Evolutionary conservation across 1,139 yeast species (phyloP).

Genomic region (Tardiomyces depauwii): DNA sequence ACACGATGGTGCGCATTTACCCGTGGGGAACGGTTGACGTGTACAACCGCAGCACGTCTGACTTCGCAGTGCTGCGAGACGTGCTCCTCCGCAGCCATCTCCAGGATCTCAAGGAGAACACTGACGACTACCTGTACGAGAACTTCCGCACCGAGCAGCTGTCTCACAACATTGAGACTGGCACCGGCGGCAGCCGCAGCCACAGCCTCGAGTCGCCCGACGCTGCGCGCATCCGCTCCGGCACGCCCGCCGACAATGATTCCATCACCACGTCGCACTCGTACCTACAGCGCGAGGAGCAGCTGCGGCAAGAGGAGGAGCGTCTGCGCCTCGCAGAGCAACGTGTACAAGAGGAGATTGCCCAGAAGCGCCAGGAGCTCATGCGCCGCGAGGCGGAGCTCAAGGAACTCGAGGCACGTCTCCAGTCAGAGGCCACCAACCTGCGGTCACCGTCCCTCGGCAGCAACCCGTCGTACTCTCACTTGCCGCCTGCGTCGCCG

Average conservation of each 20-base stretch:
- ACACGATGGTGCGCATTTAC: conserved; percentile 55
- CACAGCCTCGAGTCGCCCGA: neutral
- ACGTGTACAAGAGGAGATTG: conserved; percentile 83
- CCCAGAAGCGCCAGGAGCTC: conserved; percentile 76
- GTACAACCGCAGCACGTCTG: conserved; percentile 72
- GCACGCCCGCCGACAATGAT: conserved; percentile 35
- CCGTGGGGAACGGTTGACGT: conserved; percentile 94
- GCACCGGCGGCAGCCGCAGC: neutral
- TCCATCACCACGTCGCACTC: conserved; percentile 2
- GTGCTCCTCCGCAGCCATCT: conserved; percentile 80
- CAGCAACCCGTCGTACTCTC: neutral
- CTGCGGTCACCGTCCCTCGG: neutral
- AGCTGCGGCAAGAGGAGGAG: conserved; percentile 31
- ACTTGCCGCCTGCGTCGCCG: neutral
- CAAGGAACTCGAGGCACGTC: conserved; percentile 65
- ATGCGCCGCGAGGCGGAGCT: conserved; percentile 83
- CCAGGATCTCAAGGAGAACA: conserved; percentile 84
- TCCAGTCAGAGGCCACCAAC: conserved; percentile 21
- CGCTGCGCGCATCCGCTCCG: neutral
- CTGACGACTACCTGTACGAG: conserved; percentile 88
- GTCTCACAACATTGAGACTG: conserved; percentile 28
- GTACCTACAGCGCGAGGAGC: conserved; percentile 27
- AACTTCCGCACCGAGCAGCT: conserved; percentile 87
- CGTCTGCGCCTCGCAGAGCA: conserved; percentile 35
- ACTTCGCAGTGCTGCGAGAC: conserved; percentile 66